These are phyloP conservation scores for Pulicaria dysenterica DNA, from an alignment of 129 eudicot species.

Conservation along the genomic window DNA sequence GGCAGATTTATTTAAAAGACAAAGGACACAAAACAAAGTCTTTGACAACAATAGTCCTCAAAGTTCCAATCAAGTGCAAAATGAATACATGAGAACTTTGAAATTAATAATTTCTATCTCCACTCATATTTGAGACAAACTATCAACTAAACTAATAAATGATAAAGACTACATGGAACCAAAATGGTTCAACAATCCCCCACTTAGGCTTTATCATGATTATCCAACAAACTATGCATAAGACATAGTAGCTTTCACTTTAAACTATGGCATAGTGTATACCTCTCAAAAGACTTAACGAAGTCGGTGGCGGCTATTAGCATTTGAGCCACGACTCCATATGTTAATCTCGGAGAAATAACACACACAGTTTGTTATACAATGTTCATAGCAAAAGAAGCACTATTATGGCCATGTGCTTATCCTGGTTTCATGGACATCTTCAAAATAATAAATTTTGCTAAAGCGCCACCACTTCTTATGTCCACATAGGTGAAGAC, in stretches of 20 bases:
- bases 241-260: not conserved
- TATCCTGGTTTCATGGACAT: constrained; percentile 4
- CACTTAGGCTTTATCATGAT: not conserved
- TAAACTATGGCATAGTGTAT: not conserved
- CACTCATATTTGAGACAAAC: too few relatives aligned
- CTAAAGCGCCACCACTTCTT: not conserved
- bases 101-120: too few relatives aligned
- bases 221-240: not conserved
- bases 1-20: too few relatives aligned
- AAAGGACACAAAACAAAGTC: too few relatives aligned
- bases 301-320: not conserved
- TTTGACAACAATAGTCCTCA: too few relatives aligned
- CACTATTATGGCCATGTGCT: constrained; percentile 14
- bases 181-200: too few relatives aligned
- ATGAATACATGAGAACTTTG: too few relatives aligned
- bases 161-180: too few relatives aligned
- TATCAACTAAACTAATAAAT: too few relatives aligned
- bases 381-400: not conserved
- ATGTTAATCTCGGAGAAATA: not conserved
- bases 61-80: too few relatives aligned
- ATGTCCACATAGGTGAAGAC: constrained; percentile 3
- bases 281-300: not conserved
- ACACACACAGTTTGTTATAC: not conserved
- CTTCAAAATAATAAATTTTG: constrained; percentile 1
- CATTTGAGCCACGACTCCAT: not conserved